Evolutionary conservation across 2,329 filamentous ascomycete species (phyloP).

Genomic region (Helotiales sp.): DNA sequence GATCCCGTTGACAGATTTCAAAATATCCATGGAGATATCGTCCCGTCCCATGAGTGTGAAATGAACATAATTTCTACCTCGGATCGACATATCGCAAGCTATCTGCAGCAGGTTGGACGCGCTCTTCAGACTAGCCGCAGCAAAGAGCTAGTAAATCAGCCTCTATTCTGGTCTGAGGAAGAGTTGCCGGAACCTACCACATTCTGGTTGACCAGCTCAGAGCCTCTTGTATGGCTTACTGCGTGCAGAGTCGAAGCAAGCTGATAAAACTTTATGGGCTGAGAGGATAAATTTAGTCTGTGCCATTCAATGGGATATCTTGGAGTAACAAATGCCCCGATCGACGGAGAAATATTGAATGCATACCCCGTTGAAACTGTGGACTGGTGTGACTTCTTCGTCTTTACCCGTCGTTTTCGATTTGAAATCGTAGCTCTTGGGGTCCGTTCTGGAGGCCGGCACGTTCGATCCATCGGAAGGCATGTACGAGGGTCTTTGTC

Average conservation of each 20-base stretch:
- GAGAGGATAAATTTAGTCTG: not conserved
- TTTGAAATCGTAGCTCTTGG: constrained; percentile 3
- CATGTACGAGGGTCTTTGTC: constrained; percentile 38
- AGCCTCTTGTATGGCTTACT: constrained; percentile 54
- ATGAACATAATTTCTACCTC: constrained; percentile 74
- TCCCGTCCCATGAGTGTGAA: constrained; percentile 76
- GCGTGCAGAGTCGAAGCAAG: constrained; percentile 64
- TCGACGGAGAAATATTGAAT: not conserved
- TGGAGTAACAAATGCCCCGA: not conserved
- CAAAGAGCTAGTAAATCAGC: constrained; percentile 57
- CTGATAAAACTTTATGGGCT: constrained; percentile 63
- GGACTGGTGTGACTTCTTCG: constrained; percentile 32
- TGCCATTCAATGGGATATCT: not conserved
- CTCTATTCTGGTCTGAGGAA: not conserved
- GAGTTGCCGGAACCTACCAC: constrained; percentile 51
- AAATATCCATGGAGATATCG: constrained; percentile 65
- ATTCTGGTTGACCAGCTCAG: constrained; percentile 59
- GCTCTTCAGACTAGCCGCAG: constrained; percentile 72
- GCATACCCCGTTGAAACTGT: constrained; percentile 60
- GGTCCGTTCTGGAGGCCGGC: constrained; percentile 3
- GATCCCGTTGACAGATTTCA: constrained; percentile 80
- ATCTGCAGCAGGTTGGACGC: constrained; percentile 73
- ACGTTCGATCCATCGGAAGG: constrained; percentile 19
- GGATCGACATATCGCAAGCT: constrained; percentile 80
- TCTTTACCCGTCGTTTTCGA: constrained; percentile 12